phyloP scores from a whole-genome alignment of 108 stramenopile species.

The Epithemia pelagica region DNA sequence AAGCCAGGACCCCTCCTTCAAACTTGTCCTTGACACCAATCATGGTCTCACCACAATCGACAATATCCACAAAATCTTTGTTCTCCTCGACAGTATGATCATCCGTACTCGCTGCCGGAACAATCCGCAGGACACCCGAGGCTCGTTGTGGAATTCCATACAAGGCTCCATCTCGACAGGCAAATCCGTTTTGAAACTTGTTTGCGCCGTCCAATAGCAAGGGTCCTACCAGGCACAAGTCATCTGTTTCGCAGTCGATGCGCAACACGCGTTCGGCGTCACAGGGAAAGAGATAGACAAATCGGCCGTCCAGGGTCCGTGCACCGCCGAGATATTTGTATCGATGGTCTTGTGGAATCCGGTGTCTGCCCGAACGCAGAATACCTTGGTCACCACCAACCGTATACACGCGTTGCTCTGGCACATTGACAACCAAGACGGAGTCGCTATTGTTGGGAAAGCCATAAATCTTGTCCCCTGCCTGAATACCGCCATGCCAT shows the following conservation, averaged over 20 bases:
- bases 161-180: conserved; percentile 54
- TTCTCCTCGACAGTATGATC: conserved; percentile 6
- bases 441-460: conserved; percentile 74
- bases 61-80: conserved; percentile 61
- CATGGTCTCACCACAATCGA: conserved; percentile 16
- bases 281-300: conserved; percentile 73
- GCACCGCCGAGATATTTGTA: conserved; percentile 81
- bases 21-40: conserved; percentile 48
- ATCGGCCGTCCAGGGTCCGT: conserved; percentile 55
- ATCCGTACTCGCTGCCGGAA: not conserved
- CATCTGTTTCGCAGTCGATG: conserved; percentile 39
- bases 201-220: conserved; percentile 65
- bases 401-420: conserved; percentile 9
- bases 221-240: conserved; percentile 47
- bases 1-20: conserved; percentile 67
- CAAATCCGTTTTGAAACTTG: conserved; percentile 87
- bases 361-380: conserved; percentile 57
- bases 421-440: conserved; percentile 58
- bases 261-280: conserved; percentile 69
- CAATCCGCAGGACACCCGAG: conserved; percentile 63
- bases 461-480: conserved; percentile 71
- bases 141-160: conserved; percentile 77
- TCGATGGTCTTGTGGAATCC: conserved; percentile 33
- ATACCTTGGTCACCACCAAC: not conserved
- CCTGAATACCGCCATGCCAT: conserved; percentile 76